Percentiles rank a stretch among this genome's conserved stretches.
Conservation (phyloP, 805 yeast genomes). For the Candida peoriensis region DNA sequence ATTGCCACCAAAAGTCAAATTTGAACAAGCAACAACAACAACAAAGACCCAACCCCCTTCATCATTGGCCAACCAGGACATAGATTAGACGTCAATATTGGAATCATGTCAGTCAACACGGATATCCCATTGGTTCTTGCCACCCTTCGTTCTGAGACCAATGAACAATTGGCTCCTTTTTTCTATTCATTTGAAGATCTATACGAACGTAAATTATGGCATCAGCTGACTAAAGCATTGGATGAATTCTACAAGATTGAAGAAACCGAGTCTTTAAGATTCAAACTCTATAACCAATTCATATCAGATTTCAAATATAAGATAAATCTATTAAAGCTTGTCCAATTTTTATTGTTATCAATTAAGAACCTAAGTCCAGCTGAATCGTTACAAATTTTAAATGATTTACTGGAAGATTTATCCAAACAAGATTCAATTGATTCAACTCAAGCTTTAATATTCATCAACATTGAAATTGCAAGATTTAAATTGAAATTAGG, state of each 20-base stretch:
- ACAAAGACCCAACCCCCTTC: slow-evolving; percentile 5
- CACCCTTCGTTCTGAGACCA: slow-evolving; percentile 61
- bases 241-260: slow-evolving; percentile 54
- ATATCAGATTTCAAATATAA: slow-evolving; percentile 61
- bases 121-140: slow-evolving; percentile 24
- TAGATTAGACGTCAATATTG: not conserved
- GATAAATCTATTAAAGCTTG: slow-evolving; percentile 74
- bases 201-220: slow-evolving; percentile 91
- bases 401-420: slow-evolving; percentile 40
- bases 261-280: slow-evolving; percentile 48
- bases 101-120: slow-evolving; percentile 2
- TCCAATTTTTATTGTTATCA: slow-evolving; percentile 63
- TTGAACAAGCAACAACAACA: not conserved
- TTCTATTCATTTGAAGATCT: slow-evolving; percentile 74
- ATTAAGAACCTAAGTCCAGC: slow-evolving; percentile 36
- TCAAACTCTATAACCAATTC: slow-evolving; percentile 67
- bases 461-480: slow-evolving; percentile 69
- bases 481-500: slow-evolving; percentile 57
- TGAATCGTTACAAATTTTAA: slow-evolving; percentile 49
- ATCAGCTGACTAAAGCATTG: slow-evolving; percentile 75
- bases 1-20: slow-evolving; percentile 9
- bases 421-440: slow-evolving; percentile 32
- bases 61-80: no score
- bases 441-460: slow-evolving; percentile 50
- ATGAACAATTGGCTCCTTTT: slow-evolving; percentile 54